These are phyloP conservation scores for Ilyonectria destructans DNA, from an alignment of 2,329 filamentous ascomycete genomes.

Conservation along the genomic window DNA sequence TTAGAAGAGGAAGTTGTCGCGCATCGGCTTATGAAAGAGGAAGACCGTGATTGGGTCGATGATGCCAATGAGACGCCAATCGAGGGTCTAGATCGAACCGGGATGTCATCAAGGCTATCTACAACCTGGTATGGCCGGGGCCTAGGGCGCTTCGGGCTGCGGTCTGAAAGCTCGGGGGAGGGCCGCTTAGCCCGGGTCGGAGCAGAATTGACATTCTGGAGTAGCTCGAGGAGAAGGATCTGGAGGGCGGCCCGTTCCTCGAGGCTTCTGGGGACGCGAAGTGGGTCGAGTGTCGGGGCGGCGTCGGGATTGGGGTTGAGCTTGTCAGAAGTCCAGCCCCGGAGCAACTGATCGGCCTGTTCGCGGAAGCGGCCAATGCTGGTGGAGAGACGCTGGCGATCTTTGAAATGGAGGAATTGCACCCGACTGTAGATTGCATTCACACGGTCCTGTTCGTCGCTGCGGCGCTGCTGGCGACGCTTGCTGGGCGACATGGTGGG, in stretches of 20 bases:
- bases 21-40: slow-evolving; percentile 40
- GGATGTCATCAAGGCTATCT: slow-evolving; percentile 41
- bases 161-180: slow-evolving; percentile 42
- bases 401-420: slow-evolving; percentile 41
- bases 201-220: slow-evolving; percentile 36
- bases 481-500: slow-evolving; percentile 47
- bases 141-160: slow-evolving; percentile 38
- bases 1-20: slow-evolving; percentile 54
- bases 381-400: slow-evolving; percentile 35
- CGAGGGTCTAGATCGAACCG: slow-evolving; percentile 42
- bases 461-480: slow-evolving; percentile 37
- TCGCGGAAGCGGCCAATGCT: slow-evolving; percentile 46
- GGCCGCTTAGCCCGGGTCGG: slow-evolving; percentile 41
- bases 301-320: slow-evolving; percentile 43
- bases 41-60: slow-evolving; percentile 32
- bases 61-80: slow-evolving; percentile 26
- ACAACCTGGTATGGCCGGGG: slow-evolving; percentile 5
- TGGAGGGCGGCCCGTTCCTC: slow-evolving; percentile 49
- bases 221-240: slow-evolving; percentile 40
- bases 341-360: slow-evolving; percentile 38
- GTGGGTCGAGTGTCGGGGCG: slow-evolving; percentile 42
- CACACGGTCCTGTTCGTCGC: slow-evolving; percentile 43
- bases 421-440: slow-evolving; percentile 46
- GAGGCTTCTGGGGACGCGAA: slow-evolving; percentile 34
- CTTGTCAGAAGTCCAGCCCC: slow-evolving; percentile 40